Base-by-base conservation (phyloP, 2,329 filamentous ascomycete genomes). In the Colletotrichum plurivorum region DNA sequence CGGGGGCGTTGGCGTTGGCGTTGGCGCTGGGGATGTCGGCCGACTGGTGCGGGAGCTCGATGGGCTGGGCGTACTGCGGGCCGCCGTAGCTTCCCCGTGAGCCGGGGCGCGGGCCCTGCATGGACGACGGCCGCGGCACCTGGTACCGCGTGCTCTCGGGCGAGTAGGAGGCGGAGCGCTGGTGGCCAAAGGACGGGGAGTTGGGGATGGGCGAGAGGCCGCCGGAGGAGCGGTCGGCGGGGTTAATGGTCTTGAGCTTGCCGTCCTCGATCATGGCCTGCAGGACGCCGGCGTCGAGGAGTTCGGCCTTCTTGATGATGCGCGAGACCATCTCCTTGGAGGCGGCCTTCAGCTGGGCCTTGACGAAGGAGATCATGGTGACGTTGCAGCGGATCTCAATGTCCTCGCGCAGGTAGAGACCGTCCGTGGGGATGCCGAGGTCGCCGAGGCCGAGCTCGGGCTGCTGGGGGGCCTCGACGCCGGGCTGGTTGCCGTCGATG, bases 311-410 rank as follows among this genome's bases (percentile, higher is more conserved):
- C 75, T 92, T 91, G 75, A 92, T 89, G 76, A 93, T 87, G 56
- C 91, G 85, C 61, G 87, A 83, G 1, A 93, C 87, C 88, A 93
- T 91, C 69, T 91, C 85, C 71, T 89, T 90, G 73, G 89, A 90
- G 8, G 91, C 89, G 9, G 88, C 84, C 79, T 91, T 91, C 74
- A 88, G 85, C 76, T 92, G 89, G 67, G 87, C 84, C 82, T 91
- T 92, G 72, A 93, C 90, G 67, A 92, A 92, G 55, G 83, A 76
- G 67, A 90, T 84, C 78, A 92, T 84, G 68, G 90, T 85, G 61
- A 93, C 81, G 75, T 92, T 93, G 83, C 89, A 91, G 74, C 86
- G 87, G 78, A 93, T 90, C 76, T 93, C 90, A 48, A 93, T 90
- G 71, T 93, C 91, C 74, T 92, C 90, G 65, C 90, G 85, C 67